phyloP scores from a whole-genome alignment of 208 protist genomes.

The Herpetomonas muscarum region DNA sequence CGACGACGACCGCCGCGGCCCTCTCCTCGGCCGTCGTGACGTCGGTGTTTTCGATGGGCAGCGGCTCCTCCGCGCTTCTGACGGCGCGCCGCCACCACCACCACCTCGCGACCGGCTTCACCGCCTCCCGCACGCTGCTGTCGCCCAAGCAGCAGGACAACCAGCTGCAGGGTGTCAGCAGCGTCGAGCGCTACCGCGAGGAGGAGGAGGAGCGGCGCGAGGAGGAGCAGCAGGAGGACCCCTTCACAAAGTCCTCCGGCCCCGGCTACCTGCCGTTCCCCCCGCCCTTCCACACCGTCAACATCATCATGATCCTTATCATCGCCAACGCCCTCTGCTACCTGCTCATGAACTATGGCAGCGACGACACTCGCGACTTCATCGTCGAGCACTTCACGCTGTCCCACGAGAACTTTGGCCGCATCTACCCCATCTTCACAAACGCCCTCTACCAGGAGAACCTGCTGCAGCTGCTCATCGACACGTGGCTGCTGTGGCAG shows the following conservation, averaged over 20 bases:
- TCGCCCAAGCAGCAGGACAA: conserved; percentile 13
- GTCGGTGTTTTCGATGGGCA: background rate
- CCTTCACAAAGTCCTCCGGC: conserved; percentile 41
- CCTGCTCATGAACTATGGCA: conserved; percentile 72
- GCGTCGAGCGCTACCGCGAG: conserved; percentile 39
- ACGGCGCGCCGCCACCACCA: conserved; percentile 2
- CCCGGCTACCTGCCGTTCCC: conserved; percentile 82
- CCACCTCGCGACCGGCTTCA: conserved; percentile 9
- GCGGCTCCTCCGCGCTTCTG: background rate
- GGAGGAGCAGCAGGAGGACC: conserved; percentile 46
- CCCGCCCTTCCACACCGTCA: conserved; percentile 84
- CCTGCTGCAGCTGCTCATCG: conserved; percentile 83
- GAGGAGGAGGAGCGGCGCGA: conserved; percentile 46
- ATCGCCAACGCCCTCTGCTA: conserved; percentile 76
- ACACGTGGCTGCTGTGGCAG: conserved; percentile 80
- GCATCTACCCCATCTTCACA: conserved; percentile 84
- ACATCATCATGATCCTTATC: conserved; percentile 83
- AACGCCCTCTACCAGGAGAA: conserved; percentile 87
- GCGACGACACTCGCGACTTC: conserved; percentile 75
- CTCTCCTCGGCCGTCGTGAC: background rate
- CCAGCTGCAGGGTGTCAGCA: conserved; percentile 50
- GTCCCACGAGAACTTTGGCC: conserved; percentile 72
- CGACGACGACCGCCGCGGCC: background rate
- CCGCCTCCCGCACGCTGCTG: conserved; percentile 2
- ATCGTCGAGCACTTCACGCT: conserved; percentile 87